These are phyloP conservation scores for Tetrahymena borealis DNA, from an alignment of 73 alveolate species.

Conservation along the genomic window DNA sequence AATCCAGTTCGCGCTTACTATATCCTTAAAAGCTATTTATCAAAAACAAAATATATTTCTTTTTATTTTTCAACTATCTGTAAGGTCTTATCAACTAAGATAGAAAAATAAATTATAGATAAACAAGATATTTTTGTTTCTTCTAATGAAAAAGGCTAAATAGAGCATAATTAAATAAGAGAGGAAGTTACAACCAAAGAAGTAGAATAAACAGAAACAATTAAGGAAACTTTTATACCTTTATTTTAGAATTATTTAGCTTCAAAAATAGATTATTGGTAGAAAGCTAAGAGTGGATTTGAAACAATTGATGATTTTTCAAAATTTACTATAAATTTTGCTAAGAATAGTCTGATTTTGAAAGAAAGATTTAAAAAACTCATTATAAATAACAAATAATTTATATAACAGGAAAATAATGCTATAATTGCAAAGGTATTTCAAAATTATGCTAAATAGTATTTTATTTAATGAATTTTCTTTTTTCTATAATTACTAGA, in stretches of 20 bases:
- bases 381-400: not conserved
- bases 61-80: not conserved
- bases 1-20: not conserved
- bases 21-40: not conserved
- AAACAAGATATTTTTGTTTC: not conserved
- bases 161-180: not conserved
- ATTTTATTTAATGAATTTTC: not conserved
- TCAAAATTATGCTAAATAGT: not conserved
- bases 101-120: not conserved
- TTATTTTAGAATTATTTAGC: not conserved
- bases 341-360: not conserved
- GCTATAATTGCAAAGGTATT: not conserved
- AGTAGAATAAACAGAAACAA: not conserved
- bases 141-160: not conserved
- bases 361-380: not conserved
- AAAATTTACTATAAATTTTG: not conserved
- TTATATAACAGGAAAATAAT: not conserved
- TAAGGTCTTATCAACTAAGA: not conserved
- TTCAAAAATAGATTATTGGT: not conserved
- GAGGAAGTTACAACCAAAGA: not conserved
- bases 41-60: not conserved
- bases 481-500: not conserved
- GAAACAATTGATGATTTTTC: not conserved
- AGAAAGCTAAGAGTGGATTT: not conserved
- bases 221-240: not conserved